Evolutionary conservation across 495 filamentous ascomycete species (phyloP).

Genomic region (Aspergillus egyptiacus): DNA sequence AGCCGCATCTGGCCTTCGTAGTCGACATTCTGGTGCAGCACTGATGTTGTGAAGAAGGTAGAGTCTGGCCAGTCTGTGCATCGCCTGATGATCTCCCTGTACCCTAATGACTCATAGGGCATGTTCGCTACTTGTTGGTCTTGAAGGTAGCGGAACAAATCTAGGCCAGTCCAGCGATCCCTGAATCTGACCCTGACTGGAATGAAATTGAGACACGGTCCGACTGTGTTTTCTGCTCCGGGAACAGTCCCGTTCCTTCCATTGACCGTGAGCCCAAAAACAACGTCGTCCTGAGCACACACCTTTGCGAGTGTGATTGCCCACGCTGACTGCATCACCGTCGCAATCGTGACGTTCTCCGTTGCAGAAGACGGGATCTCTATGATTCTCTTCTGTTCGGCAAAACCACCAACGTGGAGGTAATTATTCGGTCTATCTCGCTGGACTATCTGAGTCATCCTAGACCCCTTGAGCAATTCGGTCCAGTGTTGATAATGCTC

Average conservation of each 20-base stretch:
- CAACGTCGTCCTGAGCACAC: constrained; percentile 44
- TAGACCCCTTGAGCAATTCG: constrained; percentile 36
- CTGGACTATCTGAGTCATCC: constrained; percentile 42
- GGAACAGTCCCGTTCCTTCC: constrained; percentile 52
- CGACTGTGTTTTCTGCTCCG: constrained; percentile 49
- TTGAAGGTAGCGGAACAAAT: constrained; percentile 51
- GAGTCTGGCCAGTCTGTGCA: constrained; percentile 55
- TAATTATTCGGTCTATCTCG: constrained; percentile 33
- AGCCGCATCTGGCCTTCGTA: constrained; percentile 39
- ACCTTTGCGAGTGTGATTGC: constrained; percentile 48
- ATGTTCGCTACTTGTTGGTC: constrained; percentile 55
- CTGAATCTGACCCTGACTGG: constrained; percentile 51
- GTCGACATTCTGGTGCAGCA: constrained; percentile 45
- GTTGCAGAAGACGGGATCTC: constrained; percentile 34
- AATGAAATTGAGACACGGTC: constrained; percentile 55
- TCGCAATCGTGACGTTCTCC: constrained; percentile 49
- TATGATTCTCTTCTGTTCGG: constrained; percentile 35
- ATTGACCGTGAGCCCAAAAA: constrained; percentile 51
- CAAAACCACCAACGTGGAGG: constrained; percentile 33
- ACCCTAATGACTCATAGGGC: constrained; percentile 53
- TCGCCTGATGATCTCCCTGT: constrained; percentile 51
- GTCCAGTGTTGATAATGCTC: constrained; percentile 51
- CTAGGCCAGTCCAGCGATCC: constrained; percentile 42
- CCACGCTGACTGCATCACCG: constrained; percentile 54
- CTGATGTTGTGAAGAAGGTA: constrained; percentile 42